Percentiles rank a stretch among this genome's conserved stretches.
Conservation (phyloP, 1,284 basidiomycete species). For the Bondarzewia mesenterica region DNA sequence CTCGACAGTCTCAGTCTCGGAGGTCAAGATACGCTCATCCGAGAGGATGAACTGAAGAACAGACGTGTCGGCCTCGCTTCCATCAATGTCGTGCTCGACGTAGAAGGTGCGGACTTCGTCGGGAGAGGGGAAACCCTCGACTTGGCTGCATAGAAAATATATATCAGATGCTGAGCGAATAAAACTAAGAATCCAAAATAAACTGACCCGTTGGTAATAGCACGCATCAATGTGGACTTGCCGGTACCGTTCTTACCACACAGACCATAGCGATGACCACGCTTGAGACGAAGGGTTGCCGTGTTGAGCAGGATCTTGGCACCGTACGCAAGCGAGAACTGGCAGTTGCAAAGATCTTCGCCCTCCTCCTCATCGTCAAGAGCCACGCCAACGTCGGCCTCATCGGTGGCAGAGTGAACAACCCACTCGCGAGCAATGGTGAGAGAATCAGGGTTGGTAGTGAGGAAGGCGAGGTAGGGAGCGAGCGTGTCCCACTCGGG, state of each 20-base stretch:
- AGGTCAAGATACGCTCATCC: conserved; percentile 80
- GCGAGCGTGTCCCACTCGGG: conserved; percentile 82
- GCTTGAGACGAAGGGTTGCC: conserved; percentile 92
- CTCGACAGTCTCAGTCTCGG: conserved; percentile 65
- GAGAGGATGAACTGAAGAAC: conserved; percentile 83
- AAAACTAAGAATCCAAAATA: too few relatives aligned
- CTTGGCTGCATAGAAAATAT: conserved; percentile 49
- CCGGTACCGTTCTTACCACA: conserved; percentile 98
- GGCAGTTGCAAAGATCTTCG: conserved; percentile 96
- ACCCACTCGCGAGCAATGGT: conserved; percentile 79
- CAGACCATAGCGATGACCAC: conserved; percentile 97
- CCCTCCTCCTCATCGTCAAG: conserved; percentile 93
- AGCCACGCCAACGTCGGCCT: conserved; percentile 60
- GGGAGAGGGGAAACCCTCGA: conserved; percentile 95
- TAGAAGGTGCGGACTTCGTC: conserved; percentile 97
- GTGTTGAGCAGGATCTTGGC: conserved; percentile 98
- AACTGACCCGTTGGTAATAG: conserved; percentile 74
- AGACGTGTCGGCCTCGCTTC: conserved; percentile 87
- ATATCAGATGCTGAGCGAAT: conserved; percentile 3
- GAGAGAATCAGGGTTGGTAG: conserved; percentile 59
- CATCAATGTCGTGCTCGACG: conserved; percentile 98
- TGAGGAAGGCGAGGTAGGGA: conserved; percentile 68
- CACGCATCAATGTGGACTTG: conserved; percentile 97
- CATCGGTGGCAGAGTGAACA: conserved; percentile 81
- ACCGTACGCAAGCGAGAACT: conserved; percentile 97